A percentile compares a stretch with the other conserved stretches of the same genome.
phyloP scores from a whole-genome alignment of 306 rosid genomes.

The Phaseolus lunatus region DNA sequence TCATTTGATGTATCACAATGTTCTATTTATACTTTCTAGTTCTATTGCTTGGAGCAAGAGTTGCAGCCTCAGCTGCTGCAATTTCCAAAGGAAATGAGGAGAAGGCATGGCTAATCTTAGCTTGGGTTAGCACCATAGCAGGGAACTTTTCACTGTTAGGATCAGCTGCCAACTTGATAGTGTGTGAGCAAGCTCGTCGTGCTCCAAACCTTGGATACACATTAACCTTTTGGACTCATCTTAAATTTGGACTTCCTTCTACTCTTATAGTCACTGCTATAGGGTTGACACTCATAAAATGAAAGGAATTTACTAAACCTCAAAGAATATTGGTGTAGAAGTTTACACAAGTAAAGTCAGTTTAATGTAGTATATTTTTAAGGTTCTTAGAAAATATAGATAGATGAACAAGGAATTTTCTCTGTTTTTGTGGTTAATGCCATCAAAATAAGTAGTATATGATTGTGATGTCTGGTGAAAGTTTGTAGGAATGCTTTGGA shows the following conservation, averaged over 20 bases:
- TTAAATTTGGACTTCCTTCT: slow-evolving; percentile 88
- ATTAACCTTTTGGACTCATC: slow-evolving; percentile 83
- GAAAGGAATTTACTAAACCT: slow-evolving; percentile 26
- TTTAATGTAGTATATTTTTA: not conserved
- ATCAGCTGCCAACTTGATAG: slow-evolving; percentile 92
- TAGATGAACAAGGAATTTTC: not conserved
- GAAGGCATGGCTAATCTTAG: slow-evolving; percentile 89
- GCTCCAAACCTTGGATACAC: slow-evolving; percentile 66
- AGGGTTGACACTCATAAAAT: slow-evolving; percentile 79
- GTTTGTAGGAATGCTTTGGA: not conserved
- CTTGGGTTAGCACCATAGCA: slow-evolving; percentile 91
- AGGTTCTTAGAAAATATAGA: not conserved
- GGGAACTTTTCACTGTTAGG: slow-evolving; percentile 84
- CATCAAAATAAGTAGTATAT: not conserved
- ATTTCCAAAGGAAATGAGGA: slow-evolving; percentile 68
- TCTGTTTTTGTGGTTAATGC: not conserved
- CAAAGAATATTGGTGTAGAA: not conserved
- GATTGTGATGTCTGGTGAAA: not conserved
- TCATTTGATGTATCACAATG: not conserved
- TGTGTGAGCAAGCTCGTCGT: slow-evolving; percentile 87
- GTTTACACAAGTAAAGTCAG: slow-evolving; percentile 5
- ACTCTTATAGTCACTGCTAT: slow-evolving; percentile 77
- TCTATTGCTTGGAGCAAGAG: slow-evolving; percentile 81
- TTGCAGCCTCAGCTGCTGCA: slow-evolving; percentile 80
- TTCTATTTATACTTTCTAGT: slow-evolving; percentile 48